Evolutionary conservation across 805 yeast genomes (phyloP).

Genomic region (Kazachstania taianensis): DNA sequence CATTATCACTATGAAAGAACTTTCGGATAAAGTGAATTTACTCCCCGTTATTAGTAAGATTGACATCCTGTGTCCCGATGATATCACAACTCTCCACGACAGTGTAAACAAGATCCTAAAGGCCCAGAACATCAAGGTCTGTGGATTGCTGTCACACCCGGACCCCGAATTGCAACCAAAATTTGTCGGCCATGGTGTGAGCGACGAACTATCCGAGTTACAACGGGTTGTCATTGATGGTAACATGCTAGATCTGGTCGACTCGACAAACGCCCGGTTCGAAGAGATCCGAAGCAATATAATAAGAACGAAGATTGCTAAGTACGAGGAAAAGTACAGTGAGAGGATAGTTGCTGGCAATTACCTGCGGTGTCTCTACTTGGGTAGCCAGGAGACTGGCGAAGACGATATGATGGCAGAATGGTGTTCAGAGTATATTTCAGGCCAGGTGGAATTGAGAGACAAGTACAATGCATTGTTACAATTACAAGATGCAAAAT

Average conservation of each 20-base stretch:
- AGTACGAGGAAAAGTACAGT: conserved; percentile 23
- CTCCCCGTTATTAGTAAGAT: conserved; percentile 78
- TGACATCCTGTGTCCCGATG: conserved; percentile 31
- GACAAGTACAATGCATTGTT: conserved; percentile 36
- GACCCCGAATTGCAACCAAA: neutral
- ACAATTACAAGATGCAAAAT: conserved; percentile 42
- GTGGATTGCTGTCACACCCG: conserved; percentile 26
- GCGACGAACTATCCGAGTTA: neutral
- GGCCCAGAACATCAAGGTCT: conserved; percentile 41
- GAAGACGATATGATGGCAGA: conserved; percentile 34
- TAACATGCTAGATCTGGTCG: neutral
- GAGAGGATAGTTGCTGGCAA: neutral
- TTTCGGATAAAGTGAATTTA: conserved; percentile 63
- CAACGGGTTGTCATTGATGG: neutral
- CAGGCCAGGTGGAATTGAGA: conserved; percentile 36
- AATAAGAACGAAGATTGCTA: conserved; percentile 37
- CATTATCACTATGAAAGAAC: conserved; percentile 58
- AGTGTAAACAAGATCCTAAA: conserved; percentile 11
- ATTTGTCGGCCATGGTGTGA: neutral
- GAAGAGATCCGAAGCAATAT: conserved; percentile 56
- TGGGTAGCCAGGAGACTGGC: neutral
- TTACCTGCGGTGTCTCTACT: too few relatives aligned
- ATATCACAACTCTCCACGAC: conserved; percentile 49
- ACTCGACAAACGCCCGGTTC: conserved; percentile 35
- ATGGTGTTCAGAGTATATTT: conserved; percentile 38